These are phyloP conservation scores for Papiliotrema flavescens DNA, from an alignment of 1,284 basidiomycete genomes.

Conservation along the genomic window DNA sequence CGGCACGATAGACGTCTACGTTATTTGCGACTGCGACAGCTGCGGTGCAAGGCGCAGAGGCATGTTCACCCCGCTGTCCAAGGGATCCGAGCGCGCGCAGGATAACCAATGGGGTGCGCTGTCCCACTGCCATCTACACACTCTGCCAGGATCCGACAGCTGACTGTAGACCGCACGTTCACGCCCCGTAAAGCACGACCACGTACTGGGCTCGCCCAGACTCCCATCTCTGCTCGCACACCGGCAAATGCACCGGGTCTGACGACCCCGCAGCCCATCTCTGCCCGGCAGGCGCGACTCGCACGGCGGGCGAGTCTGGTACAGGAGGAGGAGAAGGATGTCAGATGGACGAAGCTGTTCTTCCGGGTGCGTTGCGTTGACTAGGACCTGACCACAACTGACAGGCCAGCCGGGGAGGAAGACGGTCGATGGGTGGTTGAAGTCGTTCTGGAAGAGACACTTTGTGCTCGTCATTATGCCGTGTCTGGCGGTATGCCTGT, in stretches of 20 bases:
- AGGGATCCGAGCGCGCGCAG: conserved; percentile 47
- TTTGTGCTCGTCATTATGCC: conserved; percentile 52
- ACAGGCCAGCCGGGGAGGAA: conserved; percentile 44
- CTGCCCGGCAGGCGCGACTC: not conserved
- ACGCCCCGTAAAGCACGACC: conserved; percentile 26
- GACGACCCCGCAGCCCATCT: not conserved
- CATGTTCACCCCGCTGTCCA: conserved; percentile 49
- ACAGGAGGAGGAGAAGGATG: conserved; percentile 17
- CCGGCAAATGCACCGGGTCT: not conserved
- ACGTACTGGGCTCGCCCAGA: conserved; percentile 13
- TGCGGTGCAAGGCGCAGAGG: not conserved
- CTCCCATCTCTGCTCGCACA: conserved; percentile 4
- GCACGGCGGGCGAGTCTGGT: conserved; percentile 21
- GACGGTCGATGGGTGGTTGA: conserved; percentile 52
- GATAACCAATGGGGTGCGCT: conserved; percentile 46
- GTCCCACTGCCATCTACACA: not conserved
- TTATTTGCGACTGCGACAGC: too few relatives aligned
- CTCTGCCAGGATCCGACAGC: not conserved
- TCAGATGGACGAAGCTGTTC: conserved; percentile 29
- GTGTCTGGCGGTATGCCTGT: conserved; percentile 48
- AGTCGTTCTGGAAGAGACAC: conserved; percentile 54
- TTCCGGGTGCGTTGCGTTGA: conserved; percentile 26
- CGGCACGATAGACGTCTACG: too few relatives aligned
- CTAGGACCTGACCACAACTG: not conserved
- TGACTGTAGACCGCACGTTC: conserved; percentile 24